Evolutionary conservation across 2,329 filamentous ascomycete genomes (phyloP), one percentile per base, ranked within the genome.

Genomic region (Neofusicoccum sp.): DNA sequence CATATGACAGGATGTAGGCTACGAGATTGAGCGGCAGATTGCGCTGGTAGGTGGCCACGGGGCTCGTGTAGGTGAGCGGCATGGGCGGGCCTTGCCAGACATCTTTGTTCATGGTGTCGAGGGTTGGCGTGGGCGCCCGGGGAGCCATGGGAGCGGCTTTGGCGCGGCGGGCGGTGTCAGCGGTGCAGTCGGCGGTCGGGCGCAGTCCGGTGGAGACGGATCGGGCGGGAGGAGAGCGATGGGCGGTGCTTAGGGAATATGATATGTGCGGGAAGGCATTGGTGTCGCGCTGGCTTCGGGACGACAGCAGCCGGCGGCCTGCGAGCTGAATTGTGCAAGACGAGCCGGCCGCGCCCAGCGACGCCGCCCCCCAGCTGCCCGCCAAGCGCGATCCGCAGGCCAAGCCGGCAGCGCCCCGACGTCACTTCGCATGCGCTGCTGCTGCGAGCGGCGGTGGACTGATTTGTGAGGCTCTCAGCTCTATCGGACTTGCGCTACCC

Each of bases 11-110:
- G 63, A 88, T 86, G 64, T 81, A 76, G 36, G 82, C 84, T 64
- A 88, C 80, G 45, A 87, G 74, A 67, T 87, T 85, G 69, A 88
- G 73, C 11, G 86, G 86, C 7, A 88, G 77, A 68, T 76, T 75
- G 45, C 69, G 73, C 45, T 74, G 69, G 52, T 63, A 63, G 22
- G 39, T 36, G 9, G 50, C 14, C 7, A 63, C 61, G 12, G 61
- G 61, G 8, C 61, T 63, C 11, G 61, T 63, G 52, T 63, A 63
- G 22, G 45, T 28, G 12, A 62, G 22, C 39, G 60, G 60, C 60
- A 62, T 56, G 48, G 49, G 60, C 22, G 60, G 59, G 36, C 47
- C 59, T 5, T 36, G 33, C 14, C 33, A 52, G 6, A 44, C 11
- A 29, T 61, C 59, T 28, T 52, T 43, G 39, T 61, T 61, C 37